Evolutionary conservation across 257 asterid genomes (phyloP), one percentile per base, ranked within the genome.

Genomic region (Solanum boliviense): DNA sequence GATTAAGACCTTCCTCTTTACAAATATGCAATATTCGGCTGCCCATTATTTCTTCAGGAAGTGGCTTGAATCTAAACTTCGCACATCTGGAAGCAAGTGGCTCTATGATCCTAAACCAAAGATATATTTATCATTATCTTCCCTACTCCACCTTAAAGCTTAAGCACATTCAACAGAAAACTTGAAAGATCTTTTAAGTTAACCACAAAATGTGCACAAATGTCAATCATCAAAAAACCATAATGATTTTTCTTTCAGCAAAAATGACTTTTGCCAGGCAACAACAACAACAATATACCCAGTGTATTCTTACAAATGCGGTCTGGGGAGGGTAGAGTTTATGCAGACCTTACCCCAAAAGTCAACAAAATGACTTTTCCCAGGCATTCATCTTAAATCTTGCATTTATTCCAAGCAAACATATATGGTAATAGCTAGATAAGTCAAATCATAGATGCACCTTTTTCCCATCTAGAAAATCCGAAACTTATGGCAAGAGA

Each of bases 31-130:
- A 88, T 78, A 97, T 93, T 83, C 98, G 98, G 89, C 82, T 92
- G 87, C 91, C 92, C 99, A 95, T 95, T 88, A 95, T 92, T 27
- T 95, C 98, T 91, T 95, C 98, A 11, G 98, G 93, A 52, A 97
- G 98, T 81, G 99, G 98, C 93, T 95, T 97, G 94, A 97, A 97
- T 90, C 99, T 93, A 91, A 95, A 97, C 89, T 97, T 97, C 2
- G 99, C 99, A 91, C 99, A 97, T 93, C 99, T 93, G 86, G 99
- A 97, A 84, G 98, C 98, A 85, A 95, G 99, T 72, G 99, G 99
- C 91, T 97, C 99, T 78, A 97, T 95, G 84, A 97, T 95, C 92
- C 99, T 97, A 92, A 65, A 88, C 29, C 87, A 78, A 73, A 48
- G 46, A 34, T 79, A 16, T 27, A 81, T 46, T 48, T 48, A 16